Percentiles rank a stretch among this genome's conserved stretches.
Evolutionary conservation across 1,284 basidiomycete genomes (phyloP).

Genomic region (Lentinula novae-zelandiae): DNA sequence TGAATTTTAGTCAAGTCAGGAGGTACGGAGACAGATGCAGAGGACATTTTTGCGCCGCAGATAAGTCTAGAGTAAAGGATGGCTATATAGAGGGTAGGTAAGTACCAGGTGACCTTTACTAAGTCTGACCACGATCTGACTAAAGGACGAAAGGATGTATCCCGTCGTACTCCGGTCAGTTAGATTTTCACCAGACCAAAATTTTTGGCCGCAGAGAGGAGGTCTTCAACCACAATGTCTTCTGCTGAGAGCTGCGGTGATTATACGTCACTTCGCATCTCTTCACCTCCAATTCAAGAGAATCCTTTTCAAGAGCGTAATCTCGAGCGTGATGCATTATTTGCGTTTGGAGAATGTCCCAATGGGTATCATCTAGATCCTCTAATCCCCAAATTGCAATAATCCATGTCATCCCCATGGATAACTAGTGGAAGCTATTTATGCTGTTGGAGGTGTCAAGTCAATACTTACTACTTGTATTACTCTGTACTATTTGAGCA

Average conservation of each 20-base stretch:
- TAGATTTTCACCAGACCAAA: background rate
- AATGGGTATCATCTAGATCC: background rate
- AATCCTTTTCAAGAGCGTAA: background rate
- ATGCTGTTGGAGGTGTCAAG: background rate
- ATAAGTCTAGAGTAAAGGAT: background rate
- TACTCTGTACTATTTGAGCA: background rate
- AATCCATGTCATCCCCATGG: background rate
- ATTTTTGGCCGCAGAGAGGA: background rate
- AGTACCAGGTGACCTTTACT: background rate
- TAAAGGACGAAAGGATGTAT: background rate
- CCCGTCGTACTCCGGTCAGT: background rate
- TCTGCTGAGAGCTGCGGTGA: background rate
- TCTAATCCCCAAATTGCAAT: background rate
- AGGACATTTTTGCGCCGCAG: background rate
- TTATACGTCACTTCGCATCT: background rate
- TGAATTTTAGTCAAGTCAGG: slow-evolving; percentile 34
- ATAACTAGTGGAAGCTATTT: background rate
- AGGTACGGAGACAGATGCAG: slow-evolving; percentile 18
- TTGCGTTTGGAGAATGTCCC: background rate
- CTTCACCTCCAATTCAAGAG: background rate
- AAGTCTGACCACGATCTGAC: background rate
- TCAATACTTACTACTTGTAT: background rate
- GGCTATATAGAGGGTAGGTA: background rate
- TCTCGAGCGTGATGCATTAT: background rate
- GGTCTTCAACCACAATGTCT: background rate